A percentile compares a stretch with the other conserved stretches of the same genome.
Evolutionary conservation across 495 filamentous ascomycete species (phyloP).

Genomic region (Oidiodendron maius): DNA sequence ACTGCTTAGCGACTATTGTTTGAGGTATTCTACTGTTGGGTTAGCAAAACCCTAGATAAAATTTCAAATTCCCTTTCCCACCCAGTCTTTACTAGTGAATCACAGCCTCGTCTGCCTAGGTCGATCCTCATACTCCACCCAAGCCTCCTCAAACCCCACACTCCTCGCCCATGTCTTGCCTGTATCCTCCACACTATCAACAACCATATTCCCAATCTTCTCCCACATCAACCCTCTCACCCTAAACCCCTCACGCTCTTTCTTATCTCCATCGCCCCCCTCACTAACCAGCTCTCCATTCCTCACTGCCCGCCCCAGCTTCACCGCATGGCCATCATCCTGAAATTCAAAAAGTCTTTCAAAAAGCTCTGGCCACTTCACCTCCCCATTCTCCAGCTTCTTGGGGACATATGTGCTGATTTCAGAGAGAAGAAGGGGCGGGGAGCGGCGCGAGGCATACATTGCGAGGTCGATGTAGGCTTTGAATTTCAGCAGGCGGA

Average conservation of each 20-base stretch:
- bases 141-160: conserved; percentile 52
- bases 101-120: no score
- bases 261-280: conserved; percentile 38
- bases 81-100: no score
- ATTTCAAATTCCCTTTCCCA: no score
- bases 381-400: conserved; percentile 7
- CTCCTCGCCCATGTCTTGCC: conserved; percentile 48
- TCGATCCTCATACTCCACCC: conserved; percentile 37
- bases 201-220: conserved; percentile 58
- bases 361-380: conserved; percentile 38
- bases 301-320: conserved; percentile 63
- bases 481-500: conserved; percentile 61
- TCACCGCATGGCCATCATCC: conserved; percentile 77
- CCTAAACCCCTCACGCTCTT: conserved; percentile 36
- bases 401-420: conserved; percentile 38
- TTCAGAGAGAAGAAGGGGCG: conserved; percentile 46
- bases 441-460: conserved; percentile 53
- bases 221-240: conserved; percentile 68
- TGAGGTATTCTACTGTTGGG: no score
- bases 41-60: no score
- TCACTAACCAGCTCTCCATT: conserved; percentile 46
- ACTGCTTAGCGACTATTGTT: no score
- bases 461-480: conserved; percentile 56
- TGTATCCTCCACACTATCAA: conserved; percentile 46
- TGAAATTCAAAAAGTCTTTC: conserved; percentile 41